phyloP scores from a whole-genome alignment of 225 moss, liverwort and hornwort genomes.

The Thuidium tamariscinum region DNA sequence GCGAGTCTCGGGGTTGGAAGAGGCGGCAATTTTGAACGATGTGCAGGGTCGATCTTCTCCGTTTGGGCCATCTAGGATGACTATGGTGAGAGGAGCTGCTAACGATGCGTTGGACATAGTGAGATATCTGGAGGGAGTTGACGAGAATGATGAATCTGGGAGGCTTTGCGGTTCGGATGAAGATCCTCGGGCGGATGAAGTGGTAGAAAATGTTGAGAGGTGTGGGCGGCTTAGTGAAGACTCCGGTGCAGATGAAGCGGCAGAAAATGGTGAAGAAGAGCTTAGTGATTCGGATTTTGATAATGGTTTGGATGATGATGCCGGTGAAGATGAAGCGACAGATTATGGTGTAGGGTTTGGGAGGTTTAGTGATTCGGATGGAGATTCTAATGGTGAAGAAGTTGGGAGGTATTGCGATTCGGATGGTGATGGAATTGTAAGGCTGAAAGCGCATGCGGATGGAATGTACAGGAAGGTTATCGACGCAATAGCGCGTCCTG shows the following conservation, averaged over 20 bases:
- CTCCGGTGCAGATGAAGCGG: not conserved
- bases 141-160: slow-evolving; percentile 6
- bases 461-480: slow-evolving; percentile 39
- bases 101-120: slow-evolving; percentile 32
- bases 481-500: slow-evolving; percentile 15
- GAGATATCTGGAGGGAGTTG: slow-evolving; percentile 21
- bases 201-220: not conserved
- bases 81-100: not conserved
- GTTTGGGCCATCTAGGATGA: not conserved
- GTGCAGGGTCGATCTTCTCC: not conserved
- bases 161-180: not conserved
- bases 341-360: not conserved
- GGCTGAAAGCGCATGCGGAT: slow-evolving; percentile 22
- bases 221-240: not conserved
- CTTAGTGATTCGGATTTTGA: not conserved
- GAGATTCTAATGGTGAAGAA: not conserved
- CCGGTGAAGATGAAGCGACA: not conserved
- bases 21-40: not conserved
- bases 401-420: not conserved
- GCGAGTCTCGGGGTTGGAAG: not conserved
- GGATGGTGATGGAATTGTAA: not conserved
- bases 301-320: not conserved
- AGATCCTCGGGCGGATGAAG: not conserved
- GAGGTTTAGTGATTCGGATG: slow-evolving; percentile 2
- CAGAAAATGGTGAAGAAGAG: not conserved